Evolutionary conservation across 2,329 filamentous ascomycete genomes (phyloP).

Genomic region (Ophiostoma himal-ulmi): DNA sequence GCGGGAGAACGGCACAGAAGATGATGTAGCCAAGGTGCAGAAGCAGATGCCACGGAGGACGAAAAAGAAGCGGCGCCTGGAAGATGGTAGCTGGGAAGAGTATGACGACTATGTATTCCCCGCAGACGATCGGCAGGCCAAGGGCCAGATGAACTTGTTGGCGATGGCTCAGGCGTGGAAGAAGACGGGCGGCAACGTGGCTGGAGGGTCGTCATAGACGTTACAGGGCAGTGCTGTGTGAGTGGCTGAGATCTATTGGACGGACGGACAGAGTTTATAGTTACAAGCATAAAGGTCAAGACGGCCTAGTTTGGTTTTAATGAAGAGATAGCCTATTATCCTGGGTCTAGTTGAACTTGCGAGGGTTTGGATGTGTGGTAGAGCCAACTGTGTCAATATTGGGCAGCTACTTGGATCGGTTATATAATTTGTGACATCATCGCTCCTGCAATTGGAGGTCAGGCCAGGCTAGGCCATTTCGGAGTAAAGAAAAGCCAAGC

Average conservation of each 20-base stretch:
- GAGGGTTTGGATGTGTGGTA: not conserved
- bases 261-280: not conserved
- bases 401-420: not conserved
- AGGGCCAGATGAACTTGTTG: conserved; percentile 76
- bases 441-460: not conserved
- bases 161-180: conserved; percentile 88
- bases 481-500: conserved; percentile 12
- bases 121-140: conserved; percentile 81
- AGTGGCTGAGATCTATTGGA: not conserved
- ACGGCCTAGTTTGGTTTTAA: not conserved
- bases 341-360: too few relatives aligned
- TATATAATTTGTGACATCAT: not conserved
- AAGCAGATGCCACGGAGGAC: conserved; percentile 89
- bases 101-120: conserved; percentile 98
- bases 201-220: not conserved
- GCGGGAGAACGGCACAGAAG: conserved; percentile 67
- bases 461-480: not conserved
- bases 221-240: not conserved
- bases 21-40: conserved; percentile 76
- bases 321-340: too few relatives aligned
- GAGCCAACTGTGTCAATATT: not conserved
- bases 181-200: conserved; percentile 40
- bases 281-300: not conserved
- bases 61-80: conserved; percentile 86
- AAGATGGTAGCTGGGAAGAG: conserved; percentile 92